Conservation (phyloP, 805 yeast genomes). For the Kodamaea restingae region DNA sequence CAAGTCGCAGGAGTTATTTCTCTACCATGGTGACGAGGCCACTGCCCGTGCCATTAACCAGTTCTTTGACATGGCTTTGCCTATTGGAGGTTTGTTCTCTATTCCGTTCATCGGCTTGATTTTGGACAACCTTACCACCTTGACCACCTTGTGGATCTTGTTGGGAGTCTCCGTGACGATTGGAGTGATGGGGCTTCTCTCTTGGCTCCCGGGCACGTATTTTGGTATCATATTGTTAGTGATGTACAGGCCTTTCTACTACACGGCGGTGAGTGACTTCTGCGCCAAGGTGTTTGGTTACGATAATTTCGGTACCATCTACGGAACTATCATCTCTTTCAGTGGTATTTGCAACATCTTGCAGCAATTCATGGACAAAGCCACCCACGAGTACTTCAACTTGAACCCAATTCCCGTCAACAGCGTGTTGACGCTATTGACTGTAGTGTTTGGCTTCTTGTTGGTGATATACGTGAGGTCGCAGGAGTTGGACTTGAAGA, state of each 20-base stretch:
- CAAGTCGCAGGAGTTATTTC: conserved; percentile 72
- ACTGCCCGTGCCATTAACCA: conserved; percentile 48
- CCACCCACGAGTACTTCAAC: conserved; percentile 63
- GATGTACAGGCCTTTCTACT: conserved; percentile 84
- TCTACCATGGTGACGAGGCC: conserved; percentile 47
- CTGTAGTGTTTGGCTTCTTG: conserved; percentile 48
- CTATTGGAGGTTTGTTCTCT: conserved; percentile 81
- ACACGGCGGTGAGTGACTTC: conserved; percentile 88
- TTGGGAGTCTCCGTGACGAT: conserved; percentile 53
- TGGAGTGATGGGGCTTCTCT: conserved; percentile 67
- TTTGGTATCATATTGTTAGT: conserved; percentile 70
- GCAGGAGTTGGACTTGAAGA: conserved; percentile 39
- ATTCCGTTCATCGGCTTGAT: conserved; percentile 84
- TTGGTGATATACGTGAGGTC: conserved; percentile 43
- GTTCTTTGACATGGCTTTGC: conserved; percentile 81
- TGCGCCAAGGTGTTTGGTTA: conserved; percentile 92
- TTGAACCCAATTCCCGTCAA: conserved; percentile 84
- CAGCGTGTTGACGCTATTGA: conserved; percentile 46
- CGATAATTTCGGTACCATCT: conserved; percentile 85
- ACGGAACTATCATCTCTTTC: conserved; percentile 78
- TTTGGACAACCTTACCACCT: conserved; percentile 67
- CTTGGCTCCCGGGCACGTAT: conserved; percentile 54
- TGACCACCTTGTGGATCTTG: conserved; percentile 52
- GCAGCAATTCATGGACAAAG: conserved; percentile 64
- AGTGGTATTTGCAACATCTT: conserved; percentile 77